A percentile compares a stretch with the other conserved stretches of the same genome.
Conservation (phyloP, 441 rosid species). For the Gossypium davidsonii region DNA sequence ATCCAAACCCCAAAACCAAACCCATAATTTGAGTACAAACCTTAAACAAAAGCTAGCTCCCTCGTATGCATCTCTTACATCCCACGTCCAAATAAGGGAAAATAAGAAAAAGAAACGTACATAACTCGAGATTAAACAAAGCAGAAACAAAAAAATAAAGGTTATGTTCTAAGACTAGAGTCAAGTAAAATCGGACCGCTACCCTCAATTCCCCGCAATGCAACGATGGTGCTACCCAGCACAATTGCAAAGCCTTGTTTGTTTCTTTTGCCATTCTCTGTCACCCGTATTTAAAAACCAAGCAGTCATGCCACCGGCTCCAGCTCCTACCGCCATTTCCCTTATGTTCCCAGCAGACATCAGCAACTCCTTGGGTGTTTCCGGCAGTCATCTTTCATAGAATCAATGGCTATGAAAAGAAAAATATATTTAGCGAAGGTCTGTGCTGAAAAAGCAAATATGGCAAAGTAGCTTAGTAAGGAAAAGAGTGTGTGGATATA, state of each 20-base stretch:
- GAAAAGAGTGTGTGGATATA: constrained; percentile 15
- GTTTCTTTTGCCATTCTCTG: constrained; percentile 20
- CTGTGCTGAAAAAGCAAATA: background rate
- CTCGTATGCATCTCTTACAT: constrained; percentile 77
- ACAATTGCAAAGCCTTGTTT: constrained; percentile 55
- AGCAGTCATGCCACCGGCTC: background rate
- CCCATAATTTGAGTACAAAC: constrained; percentile 4
- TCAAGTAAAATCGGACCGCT: constrained; percentile 14
- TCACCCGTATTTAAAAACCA: constrained; percentile 30
- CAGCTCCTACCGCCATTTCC: constrained; percentile 11
- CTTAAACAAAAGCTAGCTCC: constrained; percentile 24
- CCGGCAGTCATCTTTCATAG: constrained; percentile 13
- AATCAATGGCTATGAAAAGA: background rate
- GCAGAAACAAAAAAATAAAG: no score
- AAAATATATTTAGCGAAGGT: background rate
- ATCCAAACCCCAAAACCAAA: background rate
- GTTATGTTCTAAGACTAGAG: constrained; percentile 1
- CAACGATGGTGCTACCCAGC: constrained; percentile 62
- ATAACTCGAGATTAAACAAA: background rate
- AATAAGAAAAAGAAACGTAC: constrained; percentile 6
- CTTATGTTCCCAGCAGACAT: constrained; percentile 6
- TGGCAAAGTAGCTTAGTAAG: background rate
- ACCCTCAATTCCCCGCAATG: constrained; percentile 10
- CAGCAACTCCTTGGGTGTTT: constrained; percentile 6
- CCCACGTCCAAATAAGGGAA: constrained; percentile 26